Percentiles rank a stretch among this genome's conserved stretches.
Conservation (phyloP, 1,139 yeast genomes). For the Pneumocystis wakefieldiae region DNA sequence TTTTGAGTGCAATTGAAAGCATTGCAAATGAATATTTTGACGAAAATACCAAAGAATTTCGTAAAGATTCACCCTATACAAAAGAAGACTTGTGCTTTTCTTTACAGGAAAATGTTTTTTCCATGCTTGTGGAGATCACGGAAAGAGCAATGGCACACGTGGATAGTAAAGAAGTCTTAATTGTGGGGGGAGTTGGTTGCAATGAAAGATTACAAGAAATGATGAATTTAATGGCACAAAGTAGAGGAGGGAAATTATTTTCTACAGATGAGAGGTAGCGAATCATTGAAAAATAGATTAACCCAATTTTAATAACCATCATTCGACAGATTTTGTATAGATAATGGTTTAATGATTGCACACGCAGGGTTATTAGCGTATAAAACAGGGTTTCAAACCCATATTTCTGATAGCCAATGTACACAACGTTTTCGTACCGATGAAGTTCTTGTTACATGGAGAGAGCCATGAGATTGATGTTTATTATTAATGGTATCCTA, state of each 20-base stretch:
- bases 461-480: conserved; percentile 1
- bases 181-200: conserved; percentile 97
- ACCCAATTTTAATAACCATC: background rate
- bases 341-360: conserved; percentile 96
- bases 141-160: conserved; percentile 99
- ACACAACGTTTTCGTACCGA: conserved; percentile 56
- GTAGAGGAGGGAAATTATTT: conserved; percentile 69
- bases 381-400: conserved; percentile 57
- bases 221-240: conserved; percentile 90
- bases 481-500: background rate
- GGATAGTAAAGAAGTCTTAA: conserved; percentile 70
- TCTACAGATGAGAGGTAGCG: conserved; percentile 76
- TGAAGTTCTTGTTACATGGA: conserved; percentile 16
- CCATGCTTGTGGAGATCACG: conserved; percentile 95
- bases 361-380: conserved; percentile 87
- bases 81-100: conserved; percentile 85
- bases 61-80: conserved; percentile 36
- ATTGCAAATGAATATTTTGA: conserved; percentile 56
- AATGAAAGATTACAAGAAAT: conserved; percentile 80
- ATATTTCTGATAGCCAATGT: conserved; percentile 60
- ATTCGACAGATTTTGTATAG: conserved; percentile 56
- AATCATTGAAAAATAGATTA: background rate
- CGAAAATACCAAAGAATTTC: conserved; percentile 37
- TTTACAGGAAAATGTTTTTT: conserved; percentile 77
- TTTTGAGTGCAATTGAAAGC: conserved; percentile 66